phyloP scores from a whole-genome alignment of 441 rosid genomes.

The Metrosideros polymorpha region DNA sequence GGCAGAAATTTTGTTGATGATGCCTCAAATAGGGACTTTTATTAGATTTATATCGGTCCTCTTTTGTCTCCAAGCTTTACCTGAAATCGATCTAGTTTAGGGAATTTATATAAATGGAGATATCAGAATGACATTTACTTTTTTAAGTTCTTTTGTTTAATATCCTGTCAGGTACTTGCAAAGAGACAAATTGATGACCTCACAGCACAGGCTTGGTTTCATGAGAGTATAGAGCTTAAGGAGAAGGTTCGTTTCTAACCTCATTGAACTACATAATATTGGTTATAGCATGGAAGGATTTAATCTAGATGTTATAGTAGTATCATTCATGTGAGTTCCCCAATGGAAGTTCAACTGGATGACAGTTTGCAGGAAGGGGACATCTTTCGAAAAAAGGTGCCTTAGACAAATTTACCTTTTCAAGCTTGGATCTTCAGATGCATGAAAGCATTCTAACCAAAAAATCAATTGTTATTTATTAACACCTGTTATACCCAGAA shows the following conservation, averaged over 20 bases:
- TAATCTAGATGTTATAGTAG: background rate
- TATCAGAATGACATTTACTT: background rate
- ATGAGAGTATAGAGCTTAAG: slow-evolving; percentile 41
- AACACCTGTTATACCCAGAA: background rate
- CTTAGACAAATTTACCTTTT: background rate
- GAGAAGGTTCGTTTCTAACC: slow-evolving; percentile 28
- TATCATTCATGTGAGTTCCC: no score
- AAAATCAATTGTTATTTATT: background rate
- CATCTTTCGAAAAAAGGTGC: background rate
- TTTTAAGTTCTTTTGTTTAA: background rate
- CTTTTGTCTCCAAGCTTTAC: background rate
- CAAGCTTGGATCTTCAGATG: background rate
- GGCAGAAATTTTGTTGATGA: background rate
- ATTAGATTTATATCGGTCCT: background rate
- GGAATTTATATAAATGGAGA: background rate
- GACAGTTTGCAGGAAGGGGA: background rate
- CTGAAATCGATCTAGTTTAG: background rate
- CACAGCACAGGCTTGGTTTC: slow-evolving; percentile 67
- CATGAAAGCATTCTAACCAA: background rate
- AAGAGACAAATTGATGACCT: slow-evolving; percentile 59
- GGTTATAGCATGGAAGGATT: background rate
- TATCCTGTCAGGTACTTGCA: slow-evolving; percentile 41
- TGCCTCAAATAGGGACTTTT: background rate
- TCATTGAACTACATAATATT: background rate
- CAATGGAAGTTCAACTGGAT: background rate